Evolutionary conservation across 768 basidiomycete species (phyloP), one percentile per base, ranked within the genome.

Genomic region (Phanerochaete sordida): DNA sequence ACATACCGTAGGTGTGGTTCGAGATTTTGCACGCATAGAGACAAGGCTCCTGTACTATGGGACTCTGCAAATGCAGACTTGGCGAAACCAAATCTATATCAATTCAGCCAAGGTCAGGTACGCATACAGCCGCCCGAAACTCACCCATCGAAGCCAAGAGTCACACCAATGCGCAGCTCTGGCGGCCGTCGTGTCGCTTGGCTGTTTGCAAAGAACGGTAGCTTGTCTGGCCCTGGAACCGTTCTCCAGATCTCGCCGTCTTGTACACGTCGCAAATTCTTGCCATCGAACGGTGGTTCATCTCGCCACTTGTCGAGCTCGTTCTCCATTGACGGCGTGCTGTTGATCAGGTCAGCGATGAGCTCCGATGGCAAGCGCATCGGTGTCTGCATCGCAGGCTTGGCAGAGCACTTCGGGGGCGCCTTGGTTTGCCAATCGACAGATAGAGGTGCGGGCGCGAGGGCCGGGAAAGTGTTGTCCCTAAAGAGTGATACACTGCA

Each of bases 101-200:
- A 48, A 24, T 28, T 35, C 7, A 7, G 13, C 6, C 7, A 35
- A 6, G 7, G 33, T 35, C 33, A 35, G 33, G 33, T 43, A 19
- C 11, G 19, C 19, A 16, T 11, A 43, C 39, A 11, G 19, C 8
- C 19, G 39, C 4, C 8, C 39, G 19, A 26, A 39, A 45, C 58
- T 12, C 44, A 63, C 62, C 62, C 62, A 30, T 63, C 62, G 51
- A 63, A 63, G 3, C 62, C 62, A 5, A 63, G 26, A 11, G 53
- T 46, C 3, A 63, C 44, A 9, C 53, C 62, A 44, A 60, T 46
- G 9, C 59, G 59, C 11, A 61, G 59, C 28, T 64, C 62, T n/a
- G 54, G 13, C 2, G 12, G 5, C 26, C 56, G n/a, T 9, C 21
- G 16, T 7, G 59, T 44, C 3, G n/a, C 31, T 2, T 52, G 55